Evolutionary conservation across 768 basidiomycete genomes (phyloP).

Genomic region (Pilatotrama ljubarskyi): DNA sequence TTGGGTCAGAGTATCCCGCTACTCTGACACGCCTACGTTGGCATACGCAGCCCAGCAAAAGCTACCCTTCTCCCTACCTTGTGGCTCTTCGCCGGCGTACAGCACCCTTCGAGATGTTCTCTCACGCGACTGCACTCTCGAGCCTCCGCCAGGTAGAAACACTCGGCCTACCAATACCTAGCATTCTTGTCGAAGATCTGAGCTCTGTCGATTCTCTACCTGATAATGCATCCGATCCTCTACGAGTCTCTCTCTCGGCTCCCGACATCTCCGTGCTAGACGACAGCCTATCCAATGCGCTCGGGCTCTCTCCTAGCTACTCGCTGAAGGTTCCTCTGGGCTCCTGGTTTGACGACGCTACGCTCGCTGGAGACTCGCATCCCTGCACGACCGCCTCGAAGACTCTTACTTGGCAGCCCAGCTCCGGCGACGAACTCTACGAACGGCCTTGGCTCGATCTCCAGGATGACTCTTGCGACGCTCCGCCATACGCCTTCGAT

Average conservation of each 20-base stretch:
- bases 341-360: neutral
- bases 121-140: neutral
- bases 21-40: too few relatives aligned
- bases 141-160: neutral
- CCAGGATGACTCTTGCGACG: neutral
- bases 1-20: too few relatives aligned
- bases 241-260: neutral
- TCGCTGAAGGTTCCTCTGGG: neutral
- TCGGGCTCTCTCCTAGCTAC: neutral
- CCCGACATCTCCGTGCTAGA: neutral
- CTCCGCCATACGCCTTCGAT: neutral
- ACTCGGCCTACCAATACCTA: neutral
- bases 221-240: neutral
- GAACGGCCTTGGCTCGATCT: slow-evolving; percentile 8
- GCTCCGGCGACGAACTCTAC: neutral
- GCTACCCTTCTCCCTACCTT: neutral
- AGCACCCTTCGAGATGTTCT: neutral
- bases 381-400: neutral
- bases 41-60: too few relatives aligned
- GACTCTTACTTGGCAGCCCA: neutral
- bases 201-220: neutral
- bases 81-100: too few relatives aligned
- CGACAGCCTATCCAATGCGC: neutral
- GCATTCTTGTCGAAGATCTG: neutral
- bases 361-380: neutral